Conservation (phyloP, 1,284 basidiomycete species). For the Moesziomyces parantarcticus region DNA sequence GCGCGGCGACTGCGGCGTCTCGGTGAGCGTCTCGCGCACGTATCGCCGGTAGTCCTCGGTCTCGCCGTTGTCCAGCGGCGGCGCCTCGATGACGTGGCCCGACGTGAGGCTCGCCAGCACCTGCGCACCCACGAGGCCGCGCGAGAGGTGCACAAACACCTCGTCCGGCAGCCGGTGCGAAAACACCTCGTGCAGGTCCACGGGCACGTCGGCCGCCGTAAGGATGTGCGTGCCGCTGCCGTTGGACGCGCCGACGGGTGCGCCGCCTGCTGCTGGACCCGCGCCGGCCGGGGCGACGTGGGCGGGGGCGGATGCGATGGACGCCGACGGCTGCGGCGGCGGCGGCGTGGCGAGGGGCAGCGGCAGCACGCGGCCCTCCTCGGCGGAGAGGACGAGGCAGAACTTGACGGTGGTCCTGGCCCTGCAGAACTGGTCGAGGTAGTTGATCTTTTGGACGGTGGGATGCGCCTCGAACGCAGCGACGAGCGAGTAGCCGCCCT, state of each 20-base stretch:
- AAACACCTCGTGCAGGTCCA: conserved; percentile 93
- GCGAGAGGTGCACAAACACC: conserved; percentile 93
- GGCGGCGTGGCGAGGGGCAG: conserved; percentile 80
- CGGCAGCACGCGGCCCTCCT: conserved; percentile 84
- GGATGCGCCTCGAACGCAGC: conserved; percentile 71
- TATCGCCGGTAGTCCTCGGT: conserved; percentile 93
- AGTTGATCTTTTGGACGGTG: conserved; percentile 79
- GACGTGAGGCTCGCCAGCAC: conserved; percentile 90
- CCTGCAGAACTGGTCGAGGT: conserved; percentile 87
- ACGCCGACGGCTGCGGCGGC: conserved; percentile 56
- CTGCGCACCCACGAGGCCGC: conserved; percentile 86
- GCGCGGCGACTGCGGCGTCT: conserved; percentile 85
- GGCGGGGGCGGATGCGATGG: conserved; percentile 11
- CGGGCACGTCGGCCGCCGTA: conserved; percentile 85
- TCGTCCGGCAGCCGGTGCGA: conserved; percentile 94
- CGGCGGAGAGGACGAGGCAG: conserved; percentile 87
- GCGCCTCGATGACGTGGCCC: conserved; percentile 82
- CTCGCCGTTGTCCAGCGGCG: conserved; percentile 93
- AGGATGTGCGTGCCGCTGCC: conserved; percentile 73
- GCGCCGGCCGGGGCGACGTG: conserved; percentile 34
- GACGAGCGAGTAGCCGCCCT: conserved; percentile 58
- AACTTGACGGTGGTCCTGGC: conserved; percentile 92
- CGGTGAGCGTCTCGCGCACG: conserved; percentile 93
- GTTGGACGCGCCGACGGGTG: conserved; percentile 71
- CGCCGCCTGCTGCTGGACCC: conserved; percentile 71